These are phyloP conservation scores for Fraxinus platypoda DNA, from an alignment of 305 asterid species.

Conservation along the genomic window DNA sequence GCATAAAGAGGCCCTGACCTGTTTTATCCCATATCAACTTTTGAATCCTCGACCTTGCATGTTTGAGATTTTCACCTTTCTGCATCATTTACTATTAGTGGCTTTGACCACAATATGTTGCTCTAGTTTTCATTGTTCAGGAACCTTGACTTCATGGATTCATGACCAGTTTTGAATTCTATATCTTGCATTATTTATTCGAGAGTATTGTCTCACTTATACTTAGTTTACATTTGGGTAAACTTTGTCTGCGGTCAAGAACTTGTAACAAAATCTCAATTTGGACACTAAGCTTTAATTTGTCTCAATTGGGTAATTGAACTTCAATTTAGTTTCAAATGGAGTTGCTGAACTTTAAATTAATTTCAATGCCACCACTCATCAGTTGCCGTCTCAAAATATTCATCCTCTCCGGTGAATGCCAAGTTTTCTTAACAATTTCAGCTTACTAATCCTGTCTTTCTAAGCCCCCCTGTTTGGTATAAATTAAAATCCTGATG, in stretches of 20 bases:
- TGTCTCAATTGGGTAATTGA: not conserved
- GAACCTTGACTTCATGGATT: not conserved
- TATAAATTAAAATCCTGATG: not conserved
- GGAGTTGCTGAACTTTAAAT: not conserved
- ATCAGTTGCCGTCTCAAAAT: not conserved
- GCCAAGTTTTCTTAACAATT: not conserved
- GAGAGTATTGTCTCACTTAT: not conserved
- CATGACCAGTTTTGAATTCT: not conserved
- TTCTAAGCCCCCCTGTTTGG: not conserved
- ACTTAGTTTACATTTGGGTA: not conserved
- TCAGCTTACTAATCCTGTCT: not conserved
- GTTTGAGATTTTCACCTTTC: not conserved
- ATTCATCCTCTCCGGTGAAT: not conserved
- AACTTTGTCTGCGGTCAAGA: not conserved
- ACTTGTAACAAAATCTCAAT: not conserved
- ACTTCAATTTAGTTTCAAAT: not conserved
- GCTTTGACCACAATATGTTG: not conserved
- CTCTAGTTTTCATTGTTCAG: not conserved
- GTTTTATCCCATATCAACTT: constrained; percentile 2
- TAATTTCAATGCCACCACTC: not conserved
- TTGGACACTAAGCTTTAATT: not conserved
- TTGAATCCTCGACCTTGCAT: constrained; percentile 4
- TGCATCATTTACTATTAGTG: not conserved
- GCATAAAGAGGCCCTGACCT: not conserved
- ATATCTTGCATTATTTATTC: not conserved